Base-by-base conservation (phyloP, 768 basidiomycete genomes). In the Agaricus blazei region DNA sequence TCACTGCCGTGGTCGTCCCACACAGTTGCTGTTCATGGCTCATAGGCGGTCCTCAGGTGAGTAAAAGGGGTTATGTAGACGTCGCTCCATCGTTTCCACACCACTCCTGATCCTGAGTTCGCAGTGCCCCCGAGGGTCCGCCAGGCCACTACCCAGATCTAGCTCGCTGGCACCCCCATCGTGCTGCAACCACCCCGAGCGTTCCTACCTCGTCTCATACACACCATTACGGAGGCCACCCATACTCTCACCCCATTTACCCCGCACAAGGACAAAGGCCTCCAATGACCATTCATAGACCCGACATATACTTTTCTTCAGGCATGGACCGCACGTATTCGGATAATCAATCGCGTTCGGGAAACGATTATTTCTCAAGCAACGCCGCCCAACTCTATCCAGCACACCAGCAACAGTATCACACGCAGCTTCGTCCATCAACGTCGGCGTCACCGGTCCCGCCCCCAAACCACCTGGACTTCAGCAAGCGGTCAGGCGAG, bases 381-480 rank as follows among this genome's bases (percentile, higher is more conserved):
- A 34, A 62, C 31, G 61, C 68, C 45, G 44, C 64, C 14, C 68
- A 71, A 49, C 61, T 67, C 11, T 70, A 72, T 57, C 71, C 72
- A n/a, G 61, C 65, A 51, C 67, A 69, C 52, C 65, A 62, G 41
- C 69, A 68, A n/a, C 66, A 66, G 28, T 68, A 63, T 50, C 63
- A 65, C 31, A 60, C 69, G 7, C 19, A 19, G 19, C 60, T 63
- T 29, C 65, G 67, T 31, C 57, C 62, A 8, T 59, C 67, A 0
- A 68, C 70, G 15, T 67, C 68, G 23, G 65, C 40, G 28, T 42
- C 54, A 8, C 27, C 42, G 8, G 31, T 29, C 19, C 48, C 54
- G 2, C 54, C 54, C 48, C 54, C 6, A 56, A 56, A 56, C 54
- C 54, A 15, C 48, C 41, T 8, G 54, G 48, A 26, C 48, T 56